Conservation (phyloP, 2,329 filamentous ascomycete genomes). For the Davidsoniella neocaledoniae region DNA sequence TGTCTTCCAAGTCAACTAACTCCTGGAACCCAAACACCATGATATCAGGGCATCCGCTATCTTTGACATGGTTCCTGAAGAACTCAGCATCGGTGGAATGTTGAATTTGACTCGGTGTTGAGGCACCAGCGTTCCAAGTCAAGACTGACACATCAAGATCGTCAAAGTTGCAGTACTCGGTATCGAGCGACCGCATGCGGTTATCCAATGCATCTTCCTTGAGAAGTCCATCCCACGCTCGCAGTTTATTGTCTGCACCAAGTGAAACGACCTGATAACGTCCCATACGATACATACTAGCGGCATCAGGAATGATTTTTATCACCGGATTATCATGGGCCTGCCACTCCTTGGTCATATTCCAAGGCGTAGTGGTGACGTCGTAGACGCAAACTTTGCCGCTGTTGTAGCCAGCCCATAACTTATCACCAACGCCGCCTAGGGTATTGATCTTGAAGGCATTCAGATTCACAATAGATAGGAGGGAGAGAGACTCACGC, state of each 20-base stretch:
- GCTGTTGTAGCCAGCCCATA: conserved; percentile 92
- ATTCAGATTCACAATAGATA: conserved; percentile 72
- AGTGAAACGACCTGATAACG: conserved; percentile 72
- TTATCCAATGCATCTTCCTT: conserved; percentile 89
- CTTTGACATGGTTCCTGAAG: conserved; percentile 61
- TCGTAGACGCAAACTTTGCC: conserved; percentile 92
- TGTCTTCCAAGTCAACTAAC: conserved; percentile 93
- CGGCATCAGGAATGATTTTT: conserved; percentile 59
- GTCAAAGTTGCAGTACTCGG: conserved; percentile 71
- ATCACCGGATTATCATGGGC: conserved; percentile 74
- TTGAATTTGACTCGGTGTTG: conserved; percentile 68
- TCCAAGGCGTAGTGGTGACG: conserved; percentile 66
- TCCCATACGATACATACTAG: conserved; percentile 72
- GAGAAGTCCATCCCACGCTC: conserved; percentile 81
- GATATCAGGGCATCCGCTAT: conserved; percentile 70
- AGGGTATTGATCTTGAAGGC: conserved; percentile 90
- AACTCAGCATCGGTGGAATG: conserved; percentile 60
- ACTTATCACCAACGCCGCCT: conserved; percentile 58
- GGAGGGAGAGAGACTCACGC: conserved; percentile 53
- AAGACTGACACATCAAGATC: conserved; percentile 65
- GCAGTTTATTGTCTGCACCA: conserved; percentile 70
- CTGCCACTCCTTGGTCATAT: conserved; percentile 84
- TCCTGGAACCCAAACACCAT: conserved; percentile 95
- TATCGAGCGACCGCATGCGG: conserved; percentile 71
- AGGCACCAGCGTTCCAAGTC: conserved; percentile 96